phyloP scores from a whole-genome alignment of 1,284 basidiomycete genomes.

The Chondrostereum purpureum region DNA sequence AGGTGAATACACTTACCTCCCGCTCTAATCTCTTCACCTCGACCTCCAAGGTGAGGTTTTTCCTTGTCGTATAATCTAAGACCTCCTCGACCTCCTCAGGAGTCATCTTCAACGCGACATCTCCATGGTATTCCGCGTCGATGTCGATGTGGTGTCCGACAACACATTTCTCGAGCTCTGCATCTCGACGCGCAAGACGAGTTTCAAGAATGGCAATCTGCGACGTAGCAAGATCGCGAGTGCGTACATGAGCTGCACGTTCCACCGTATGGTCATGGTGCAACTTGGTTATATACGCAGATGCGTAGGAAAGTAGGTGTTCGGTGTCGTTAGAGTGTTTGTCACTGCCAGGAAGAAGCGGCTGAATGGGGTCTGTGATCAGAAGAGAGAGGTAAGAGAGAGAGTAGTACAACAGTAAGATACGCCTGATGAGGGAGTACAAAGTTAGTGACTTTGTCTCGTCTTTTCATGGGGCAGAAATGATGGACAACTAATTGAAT shows the following conservation, averaged over 20 bases:
- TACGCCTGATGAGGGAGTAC: not conserved
- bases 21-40: too few species aligned
- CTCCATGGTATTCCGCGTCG: not conserved
- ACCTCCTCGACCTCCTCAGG: not conserved
- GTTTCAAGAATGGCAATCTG: slow-evolving; percentile 1
- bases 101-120: not conserved
- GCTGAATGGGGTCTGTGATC: not conserved
- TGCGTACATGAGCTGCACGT: not conserved
- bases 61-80: not conserved
- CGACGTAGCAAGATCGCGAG: not conserved
- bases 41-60: not conserved
- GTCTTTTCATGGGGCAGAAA: not conserved
- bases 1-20: too few species aligned
- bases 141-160: not conserved
- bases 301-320: not conserved
- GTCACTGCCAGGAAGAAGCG: not conserved
- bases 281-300: not conserved
- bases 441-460: not conserved
- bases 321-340: not conserved
- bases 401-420: not conserved
- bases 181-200: slow-evolving; percentile 2
- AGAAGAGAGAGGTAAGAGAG: not conserved
- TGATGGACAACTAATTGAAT: not conserved
- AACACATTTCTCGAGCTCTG: slow-evolving; percentile 2
- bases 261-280: not conserved